Conservation (phyloP, 2,329 filamentous ascomycete genomes). For the Aspergillus uvarum region DNA sequence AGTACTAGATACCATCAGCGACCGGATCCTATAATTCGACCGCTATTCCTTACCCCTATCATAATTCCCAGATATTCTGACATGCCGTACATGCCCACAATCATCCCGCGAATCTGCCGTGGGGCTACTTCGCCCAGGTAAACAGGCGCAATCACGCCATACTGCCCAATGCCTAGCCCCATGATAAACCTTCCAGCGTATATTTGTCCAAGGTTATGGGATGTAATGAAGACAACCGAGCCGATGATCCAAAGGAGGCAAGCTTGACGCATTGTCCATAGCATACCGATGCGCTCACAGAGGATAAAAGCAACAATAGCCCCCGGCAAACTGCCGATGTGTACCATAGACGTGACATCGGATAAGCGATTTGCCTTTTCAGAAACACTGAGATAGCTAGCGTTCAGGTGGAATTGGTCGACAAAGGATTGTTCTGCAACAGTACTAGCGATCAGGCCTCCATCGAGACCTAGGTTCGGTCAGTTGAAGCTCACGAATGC, state of each 20-base stretch:
- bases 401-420: slow-evolving; percentile 14
- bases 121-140: slow-evolving; percentile 88
- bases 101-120: slow-evolving; percentile 64
- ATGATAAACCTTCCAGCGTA: slow-evolving; percentile 35
- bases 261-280: slow-evolving; percentile 23
- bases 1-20: slow-evolving; percentile 17
- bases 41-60: slow-evolving; percentile 15
- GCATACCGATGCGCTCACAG: slow-evolving; percentile 29
- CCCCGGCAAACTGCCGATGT: slow-evolving; percentile 41
- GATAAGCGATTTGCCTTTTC: slow-evolving; percentile 34
- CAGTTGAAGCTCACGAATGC: background rate
- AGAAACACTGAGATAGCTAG: slow-evolving; percentile 12
- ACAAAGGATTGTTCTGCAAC: slow-evolving; percentile 22
- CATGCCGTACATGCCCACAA: slow-evolving; percentile 21
- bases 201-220: slow-evolving; percentile 28
- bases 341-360: slow-evolving; percentile 43
- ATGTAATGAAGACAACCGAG: slow-evolving; percentile 35
- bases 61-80: slow-evolving; percentile 27
- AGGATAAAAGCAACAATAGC: slow-evolving; percentile 32
- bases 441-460: slow-evolving; percentile 24
- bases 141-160: slow-evolving; percentile 82
- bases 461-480: slow-evolving; percentile 18
- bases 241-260: slow-evolving; percentile 22
- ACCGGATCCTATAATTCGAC: background rate
- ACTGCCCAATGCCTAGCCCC: slow-evolving; percentile 40